phyloP scores from a whole-genome alignment of 495 filamentous ascomycete species.

The Hyaloscypha hepaticicola region DNA sequence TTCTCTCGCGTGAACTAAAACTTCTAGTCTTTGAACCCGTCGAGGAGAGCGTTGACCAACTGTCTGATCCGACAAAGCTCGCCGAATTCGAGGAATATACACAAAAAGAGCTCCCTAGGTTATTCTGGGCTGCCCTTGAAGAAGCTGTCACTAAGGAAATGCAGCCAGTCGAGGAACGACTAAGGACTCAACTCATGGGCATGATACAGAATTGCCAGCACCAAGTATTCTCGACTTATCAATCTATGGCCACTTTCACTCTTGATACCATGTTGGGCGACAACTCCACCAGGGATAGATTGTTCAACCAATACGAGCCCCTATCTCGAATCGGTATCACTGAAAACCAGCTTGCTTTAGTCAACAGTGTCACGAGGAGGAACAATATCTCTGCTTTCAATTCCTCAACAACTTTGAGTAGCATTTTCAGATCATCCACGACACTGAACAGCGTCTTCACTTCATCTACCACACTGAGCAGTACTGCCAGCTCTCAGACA shows the following conservation, averaged over 20 bases:
- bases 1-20: not conserved
- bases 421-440: not conserved
- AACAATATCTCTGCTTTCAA: not conserved
- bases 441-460: not conserved
- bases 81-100: conserved; percentile 17
- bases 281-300: not conserved
- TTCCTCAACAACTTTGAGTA: not conserved
- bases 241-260: not conserved
- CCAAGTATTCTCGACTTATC: not conserved
- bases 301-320: not conserved
- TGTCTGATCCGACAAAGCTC: not conserved
- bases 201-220: not conserved
- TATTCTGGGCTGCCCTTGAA: conserved; percentile 13
- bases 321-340: not conserved
- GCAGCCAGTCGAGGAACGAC: conserved; percentile 17
- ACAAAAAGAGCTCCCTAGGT: conserved; percentile 8
- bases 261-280: not conserved
- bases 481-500: not conserved
- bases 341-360: not conserved
- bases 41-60: conserved; percentile 9
- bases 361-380: not conserved
- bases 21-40: conserved; percentile 12
- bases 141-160: conserved; percentile 5
- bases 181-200: conserved; percentile 7
- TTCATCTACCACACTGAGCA: not conserved